These are phyloP conservation scores for Tricholoma sp. DNA, from an alignment of 768 basidiomycete genomes.

Conservation along the genomic window DNA sequence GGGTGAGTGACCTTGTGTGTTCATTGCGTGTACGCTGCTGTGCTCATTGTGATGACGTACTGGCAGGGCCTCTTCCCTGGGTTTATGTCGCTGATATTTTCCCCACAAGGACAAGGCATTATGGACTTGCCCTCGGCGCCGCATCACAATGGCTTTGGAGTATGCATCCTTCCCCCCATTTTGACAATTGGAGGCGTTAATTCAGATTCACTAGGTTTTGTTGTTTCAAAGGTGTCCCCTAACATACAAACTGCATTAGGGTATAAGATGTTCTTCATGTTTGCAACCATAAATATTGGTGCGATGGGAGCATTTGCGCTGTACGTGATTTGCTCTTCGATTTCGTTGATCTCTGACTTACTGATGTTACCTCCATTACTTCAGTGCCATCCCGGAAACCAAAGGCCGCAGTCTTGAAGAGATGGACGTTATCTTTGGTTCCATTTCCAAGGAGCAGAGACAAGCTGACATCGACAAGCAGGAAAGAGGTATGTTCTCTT, in stretches of 20 bases:
- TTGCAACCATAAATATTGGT: slow-evolving; percentile 65
- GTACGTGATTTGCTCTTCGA: slow-evolving; percentile 31
- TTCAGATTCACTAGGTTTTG: slow-evolving; percentile 43
- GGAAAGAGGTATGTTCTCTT: slow-evolving; percentile 25
- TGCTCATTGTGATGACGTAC: slow-evolving; percentile 15
- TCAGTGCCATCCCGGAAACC: slow-evolving; percentile 56
- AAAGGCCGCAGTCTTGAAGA: slow-evolving; percentile 54
- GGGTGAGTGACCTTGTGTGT: slow-evolving; percentile 36
- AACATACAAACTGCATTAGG: slow-evolving; percentile 55
- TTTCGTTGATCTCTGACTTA: background rate
- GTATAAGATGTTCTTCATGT: slow-evolving; percentile 75
- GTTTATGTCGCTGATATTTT: slow-evolving; percentile 83
- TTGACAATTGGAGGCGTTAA: background rate
- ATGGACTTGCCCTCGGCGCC: slow-evolving; percentile 70
- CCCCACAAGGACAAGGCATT: slow-evolving; percentile 79
- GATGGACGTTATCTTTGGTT: slow-evolving; percentile 52
- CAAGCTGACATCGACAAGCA: slow-evolving; percentile 44
- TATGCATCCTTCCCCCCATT: slow-evolving; percentile 22
- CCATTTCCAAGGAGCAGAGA: slow-evolving; percentile 50
- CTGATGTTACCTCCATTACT: too few species aligned
- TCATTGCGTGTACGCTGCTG: slow-evolving; percentile 10
- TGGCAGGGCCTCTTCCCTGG: slow-evolving; percentile 37
- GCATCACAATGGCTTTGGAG: slow-evolving; percentile 84
- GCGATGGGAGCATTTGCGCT: slow-evolving; percentile 65
- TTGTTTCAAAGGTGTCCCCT: slow-evolving; percentile 36